Percentiles rank a stretch among this genome's conserved stretches.
These are phyloP conservation scores for Solanum piurae DNA, from an alignment of 257 asterid genomes.

Conservation along the genomic window DNA sequence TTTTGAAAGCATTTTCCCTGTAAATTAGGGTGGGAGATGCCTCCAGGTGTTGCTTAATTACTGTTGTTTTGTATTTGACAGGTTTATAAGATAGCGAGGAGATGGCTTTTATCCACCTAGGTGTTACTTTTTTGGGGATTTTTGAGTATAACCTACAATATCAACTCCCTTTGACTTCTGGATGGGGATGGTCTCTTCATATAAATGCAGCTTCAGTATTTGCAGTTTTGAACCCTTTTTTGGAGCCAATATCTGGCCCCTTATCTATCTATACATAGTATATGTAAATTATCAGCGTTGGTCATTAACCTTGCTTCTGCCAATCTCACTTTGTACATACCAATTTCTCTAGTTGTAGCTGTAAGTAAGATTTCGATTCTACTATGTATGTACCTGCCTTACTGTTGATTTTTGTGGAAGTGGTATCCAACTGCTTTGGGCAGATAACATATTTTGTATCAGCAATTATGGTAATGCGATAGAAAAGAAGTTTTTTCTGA, in stretches of 20 bases:
- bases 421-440: neutral
- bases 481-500: neutral
- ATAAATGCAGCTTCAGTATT: constrained; percentile 21
- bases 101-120: neutral
- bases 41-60: neutral
- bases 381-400: neutral
- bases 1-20: neutral
- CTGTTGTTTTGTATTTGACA: neutral
- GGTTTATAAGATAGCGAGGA: neutral
- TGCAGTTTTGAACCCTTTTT: constrained; percentile 40
- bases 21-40: neutral
- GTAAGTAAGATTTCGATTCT: constrained; percentile 1
- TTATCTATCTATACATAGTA: constrained; percentile 16
- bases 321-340: constrained; percentile 25
- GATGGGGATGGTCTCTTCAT: constrained; percentile 19
- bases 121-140: constrained; percentile 21
- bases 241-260: constrained; percentile 24
- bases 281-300: constrained; percentile 13
- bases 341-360: neutral
- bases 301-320: constrained; percentile 10
- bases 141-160: constrained; percentile 19
- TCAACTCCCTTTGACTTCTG: constrained; percentile 16
- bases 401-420: neutral
- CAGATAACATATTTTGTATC: neutral
- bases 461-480: neutral